Conservation (phyloP, 2,329 filamentous ascomycete genomes). For the Corinectria fuckeliana region DNA sequence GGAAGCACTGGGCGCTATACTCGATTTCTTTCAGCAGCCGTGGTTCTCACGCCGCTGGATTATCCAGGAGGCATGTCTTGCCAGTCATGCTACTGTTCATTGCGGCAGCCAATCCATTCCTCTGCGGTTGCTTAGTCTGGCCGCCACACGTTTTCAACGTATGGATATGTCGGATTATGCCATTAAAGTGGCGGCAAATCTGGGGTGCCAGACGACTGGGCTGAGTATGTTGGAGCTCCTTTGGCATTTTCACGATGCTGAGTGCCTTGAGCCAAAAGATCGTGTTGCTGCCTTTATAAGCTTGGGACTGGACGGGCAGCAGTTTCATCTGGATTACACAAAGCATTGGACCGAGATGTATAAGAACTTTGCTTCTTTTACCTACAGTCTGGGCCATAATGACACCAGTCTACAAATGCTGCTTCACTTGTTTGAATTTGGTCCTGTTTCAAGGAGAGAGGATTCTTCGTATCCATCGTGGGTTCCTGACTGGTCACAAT, state of each 20-base stretch:
- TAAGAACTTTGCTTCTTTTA: too few species aligned
- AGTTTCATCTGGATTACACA: too few species aligned
- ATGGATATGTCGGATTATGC: too few species aligned
- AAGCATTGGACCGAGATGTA: too few species aligned
- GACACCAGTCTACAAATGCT: slow-evolving; percentile 3
- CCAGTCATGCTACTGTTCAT: slow-evolving; percentile 2
- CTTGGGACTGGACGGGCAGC: neutral
- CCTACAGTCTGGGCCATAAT: neutral
- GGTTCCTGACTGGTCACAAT: slow-evolving; percentile 12
- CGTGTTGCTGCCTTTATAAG: slow-evolving; percentile 3
- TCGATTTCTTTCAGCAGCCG: slow-evolving; percentile 2
- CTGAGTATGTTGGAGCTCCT: slow-evolving; percentile 7
- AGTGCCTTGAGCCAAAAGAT: slow-evolving; percentile 5
- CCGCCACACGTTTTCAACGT: too few species aligned
- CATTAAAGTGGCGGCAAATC: too few species aligned
- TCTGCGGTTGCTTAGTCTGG: neutral
- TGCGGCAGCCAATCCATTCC: slow-evolving; percentile 4
- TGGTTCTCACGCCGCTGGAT: slow-evolving; percentile 16
- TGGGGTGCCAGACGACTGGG: neutral
- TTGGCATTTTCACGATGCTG: slow-evolving; percentile 8
- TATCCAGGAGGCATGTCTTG: slow-evolving; percentile 15
- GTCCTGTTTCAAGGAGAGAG: neutral
- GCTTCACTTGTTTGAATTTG: slow-evolving; percentile 12
- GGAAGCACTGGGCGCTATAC: too few species aligned
- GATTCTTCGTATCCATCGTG: slow-evolving; percentile 12